Evolutionary conservation across 805 yeast genomes (phyloP), one percentile per base, ranked within the genome.

Genomic region (Yarrowia deformans): DNA sequence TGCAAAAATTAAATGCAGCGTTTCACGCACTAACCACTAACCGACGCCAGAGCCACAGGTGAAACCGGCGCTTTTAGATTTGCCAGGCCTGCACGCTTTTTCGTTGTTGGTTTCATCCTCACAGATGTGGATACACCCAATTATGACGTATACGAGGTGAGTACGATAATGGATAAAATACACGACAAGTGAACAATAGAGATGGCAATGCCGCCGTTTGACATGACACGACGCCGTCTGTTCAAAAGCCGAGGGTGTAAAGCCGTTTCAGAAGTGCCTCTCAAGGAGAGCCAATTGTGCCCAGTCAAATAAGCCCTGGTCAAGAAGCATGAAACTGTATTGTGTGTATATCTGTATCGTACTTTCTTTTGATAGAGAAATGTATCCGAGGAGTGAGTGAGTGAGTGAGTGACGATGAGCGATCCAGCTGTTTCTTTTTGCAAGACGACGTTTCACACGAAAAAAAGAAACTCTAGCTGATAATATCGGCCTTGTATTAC

Each of bases 61-160:
- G 60, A 54, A 37, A 54, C 60, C 60, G 19, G 18, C 18, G 32
- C 48, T 56, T 56, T 56, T 56, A 56, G 63, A 56, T 56, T 56
- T 56, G 54, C 46, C 63, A 56, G 63, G 63, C 63, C 63, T 42
- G 48, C 63, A 56, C 48, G 58, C 42, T 52, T 50, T 23, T 52
- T 52, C 63, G 37, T 56, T 56, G 63, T 56, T 56, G 63, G 63
- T 56, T 56, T 56, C 63, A 56, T 23, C 29, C 29, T 23, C 29
- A 23, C 29, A 23, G 29, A 23, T 23, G 29, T 23, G 58, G 43
- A 35, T 34, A 19, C 29, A 14, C 39, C 29, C 29, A 32, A 14
- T 16, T 0, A 48, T 48, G 52, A 48, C 52, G 52, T 48, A 46
- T n/a, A n/a, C n/a, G 23, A 18, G 46, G 46, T 1, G 12, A 35